These are phyloP conservation scores for Madurella mycetomatis DNA, from an alignment of 2,329 filamentous ascomycete genomes.

Conservation along the genomic window DNA sequence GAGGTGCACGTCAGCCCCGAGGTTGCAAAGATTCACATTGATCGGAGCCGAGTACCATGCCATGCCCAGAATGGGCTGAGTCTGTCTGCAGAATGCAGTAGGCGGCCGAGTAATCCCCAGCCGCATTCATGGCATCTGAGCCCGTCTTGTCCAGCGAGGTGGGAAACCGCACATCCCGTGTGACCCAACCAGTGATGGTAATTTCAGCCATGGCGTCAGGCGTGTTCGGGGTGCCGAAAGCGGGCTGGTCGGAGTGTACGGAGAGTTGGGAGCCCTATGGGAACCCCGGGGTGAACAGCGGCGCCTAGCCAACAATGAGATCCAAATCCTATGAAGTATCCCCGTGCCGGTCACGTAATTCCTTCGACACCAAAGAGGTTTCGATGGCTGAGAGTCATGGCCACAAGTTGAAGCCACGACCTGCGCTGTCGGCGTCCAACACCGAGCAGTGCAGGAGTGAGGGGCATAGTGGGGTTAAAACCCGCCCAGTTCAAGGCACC, in stretches of 20 bases:
- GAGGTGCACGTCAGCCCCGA: conserved; percentile 3
- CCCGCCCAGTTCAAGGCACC: not conserved
- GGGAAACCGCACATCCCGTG: conserved; percentile 72
- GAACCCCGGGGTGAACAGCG: too few relatives aligned
- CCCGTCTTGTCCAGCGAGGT: conserved; percentile 97
- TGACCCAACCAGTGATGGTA: conserved; percentile 68
- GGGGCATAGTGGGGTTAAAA: conserved; percentile 22
- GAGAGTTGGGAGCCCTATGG: not conserved
- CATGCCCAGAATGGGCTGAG: conserved; percentile 65
- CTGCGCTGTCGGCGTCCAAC: conserved; percentile 2
- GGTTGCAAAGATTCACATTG: not conserved
- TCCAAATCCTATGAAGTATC: not conserved
- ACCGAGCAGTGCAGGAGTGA: conserved; percentile 10
- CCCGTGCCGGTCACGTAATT: not conserved
- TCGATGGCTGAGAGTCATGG: not conserved
- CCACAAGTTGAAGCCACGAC: conserved; percentile 3
- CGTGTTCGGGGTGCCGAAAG: not conserved
- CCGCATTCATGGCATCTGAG: conserved; percentile 94
- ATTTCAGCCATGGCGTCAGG: conserved; percentile 45
- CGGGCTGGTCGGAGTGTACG: not conserved
- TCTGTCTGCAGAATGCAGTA: conserved; percentile 89
- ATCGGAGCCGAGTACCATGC: conserved; percentile 55
- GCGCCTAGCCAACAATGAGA: too few relatives aligned
- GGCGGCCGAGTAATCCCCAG: conserved; percentile 88
- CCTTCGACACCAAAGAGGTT: not conserved